Evolutionary conservation across 148 eudicot species (phyloP).

Genomic region (Fagopyrum esculentum): DNA sequence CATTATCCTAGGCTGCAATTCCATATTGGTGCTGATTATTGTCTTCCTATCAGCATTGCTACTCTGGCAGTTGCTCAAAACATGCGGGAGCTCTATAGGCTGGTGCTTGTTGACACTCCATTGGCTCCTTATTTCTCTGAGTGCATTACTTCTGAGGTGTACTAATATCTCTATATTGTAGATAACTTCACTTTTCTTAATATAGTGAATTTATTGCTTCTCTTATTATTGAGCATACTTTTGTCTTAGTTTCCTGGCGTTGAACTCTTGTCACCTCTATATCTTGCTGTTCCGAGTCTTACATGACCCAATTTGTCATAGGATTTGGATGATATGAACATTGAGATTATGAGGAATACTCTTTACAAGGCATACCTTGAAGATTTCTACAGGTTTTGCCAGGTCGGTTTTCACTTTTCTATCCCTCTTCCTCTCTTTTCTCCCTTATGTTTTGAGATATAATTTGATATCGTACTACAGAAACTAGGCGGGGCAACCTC

Average conservation of each 20-base stretch:
- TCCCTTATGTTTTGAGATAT: background rate
- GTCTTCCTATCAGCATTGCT: constrained; percentile 58
- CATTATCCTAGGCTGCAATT: constrained; percentile 6
- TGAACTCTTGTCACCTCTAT: background rate
- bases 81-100: constrained; percentile 84
- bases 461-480: constrained; percentile 34
- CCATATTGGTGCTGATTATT: constrained; percentile 1
- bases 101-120: constrained; percentile 96
- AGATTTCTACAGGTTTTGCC: constrained; percentile 90
- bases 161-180: constrained; percentile 15
- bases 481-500: constrained; percentile 98
- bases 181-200: background rate
- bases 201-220: background rate
- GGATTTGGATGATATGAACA: constrained; percentile 99
- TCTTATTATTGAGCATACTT: background rate
- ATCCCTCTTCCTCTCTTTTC: background rate
- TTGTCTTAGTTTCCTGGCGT: background rate
- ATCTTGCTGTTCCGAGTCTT: background rate
- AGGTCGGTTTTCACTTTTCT: constrained; percentile 32
- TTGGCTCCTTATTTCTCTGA: constrained; percentile 96
- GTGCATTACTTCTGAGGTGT: constrained; percentile 97
- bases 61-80: constrained; percentile 92
- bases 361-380: constrained; percentile 97
- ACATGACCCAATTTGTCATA: constrained; percentile 16
- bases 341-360: constrained; percentile 98